Percentiles rank a stretch among this genome's conserved stretches.
phyloP scores from a whole-genome alignment of 805 yeast species.

The Kodamaea laetipori region DNA sequence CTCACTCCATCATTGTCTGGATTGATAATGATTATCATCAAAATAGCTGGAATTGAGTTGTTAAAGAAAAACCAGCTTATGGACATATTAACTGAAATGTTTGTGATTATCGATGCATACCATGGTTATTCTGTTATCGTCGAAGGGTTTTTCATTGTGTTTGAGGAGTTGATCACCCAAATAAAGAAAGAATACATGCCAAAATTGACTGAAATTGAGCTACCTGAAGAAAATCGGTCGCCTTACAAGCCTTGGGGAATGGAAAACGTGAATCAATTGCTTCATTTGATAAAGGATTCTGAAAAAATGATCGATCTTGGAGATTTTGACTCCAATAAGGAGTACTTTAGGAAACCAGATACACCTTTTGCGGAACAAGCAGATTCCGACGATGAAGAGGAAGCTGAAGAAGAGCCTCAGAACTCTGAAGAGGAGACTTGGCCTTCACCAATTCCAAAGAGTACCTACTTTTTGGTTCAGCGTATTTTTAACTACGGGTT shows the following conservation, averaged over 20 bases:
- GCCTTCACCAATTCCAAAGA: slow-evolving; percentile 66
- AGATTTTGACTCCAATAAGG: slow-evolving; percentile 38
- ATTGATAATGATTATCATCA: slow-evolving; percentile 67
- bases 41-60: slow-evolving; percentile 67
- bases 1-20: slow-evolving; percentile 74
- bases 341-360: slow-evolving; percentile 44
- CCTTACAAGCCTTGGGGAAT: slow-evolving; percentile 64
- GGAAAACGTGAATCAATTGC: slow-evolving; percentile 43
- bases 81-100: slow-evolving; percentile 74
- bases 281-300: slow-evolving; percentile 44
- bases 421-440: slow-evolving; percentile 39
- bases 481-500: slow-evolving; percentile 71
- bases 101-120: slow-evolving; percentile 76
- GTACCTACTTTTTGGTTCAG: slow-evolving; percentile 58
- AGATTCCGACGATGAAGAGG: slow-evolving; percentile 39
- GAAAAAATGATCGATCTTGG: slow-evolving; percentile 26
- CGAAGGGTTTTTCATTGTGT: slow-evolving; percentile 72
- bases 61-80: slow-evolving; percentile 57
- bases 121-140: slow-evolving; percentile 78
- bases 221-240: slow-evolving; percentile 20
- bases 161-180: slow-evolving; percentile 59
- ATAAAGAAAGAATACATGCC: slow-evolving; percentile 39
- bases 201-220: slow-evolving; percentile 15
- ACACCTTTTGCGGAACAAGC: slow-evolving; percentile 32
- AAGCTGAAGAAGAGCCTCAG: slow-evolving; percentile 18